Percentiles rank a stretch among this genome's conserved stretches.
Conservation (phyloP, 2,329 filamentous ascomycete genomes). For the Aspergillus neoniger region DNA sequence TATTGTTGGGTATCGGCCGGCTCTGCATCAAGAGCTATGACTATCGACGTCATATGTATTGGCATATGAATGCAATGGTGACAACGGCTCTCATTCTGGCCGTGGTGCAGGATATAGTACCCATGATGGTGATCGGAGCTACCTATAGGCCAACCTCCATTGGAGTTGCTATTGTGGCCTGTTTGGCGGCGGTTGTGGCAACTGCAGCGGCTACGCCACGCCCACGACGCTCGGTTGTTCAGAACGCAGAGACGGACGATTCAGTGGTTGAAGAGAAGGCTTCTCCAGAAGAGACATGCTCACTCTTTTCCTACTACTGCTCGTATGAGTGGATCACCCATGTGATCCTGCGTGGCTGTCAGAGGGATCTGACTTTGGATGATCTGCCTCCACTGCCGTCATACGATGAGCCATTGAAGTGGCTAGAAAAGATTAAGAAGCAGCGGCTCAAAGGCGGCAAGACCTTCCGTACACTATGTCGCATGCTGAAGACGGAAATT, state of each 20-base stretch:
- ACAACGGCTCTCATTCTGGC: constrained; percentile 23
- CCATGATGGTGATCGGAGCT: constrained; percentile 28
- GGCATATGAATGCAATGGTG: constrained; percentile 29
- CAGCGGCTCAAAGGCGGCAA: constrained; percentile 30
- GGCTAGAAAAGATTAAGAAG: constrained; percentile 27
- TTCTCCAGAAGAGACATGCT: constrained; percentile 37
- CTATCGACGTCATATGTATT: constrained; percentile 20
- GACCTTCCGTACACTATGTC: constrained; percentile 29
- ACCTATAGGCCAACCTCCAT: constrained; percentile 18
- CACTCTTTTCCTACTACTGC: constrained; percentile 35
- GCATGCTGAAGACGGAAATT: constrained; percentile 29
- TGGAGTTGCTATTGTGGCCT: constrained; percentile 21
- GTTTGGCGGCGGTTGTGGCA: constrained; percentile 20
- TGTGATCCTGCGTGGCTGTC: constrained; percentile 32
- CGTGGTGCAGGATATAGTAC: constrained; percentile 24
- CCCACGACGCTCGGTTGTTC: constrained; percentile 18
- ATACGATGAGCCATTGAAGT: constrained; percentile 32
- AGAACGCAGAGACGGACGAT: constrained; percentile 22
- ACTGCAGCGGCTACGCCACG: constrained; percentile 23
- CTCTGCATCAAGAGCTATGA: constrained; percentile 19
- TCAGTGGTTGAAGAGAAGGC: constrained; percentile 6
- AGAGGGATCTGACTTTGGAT: constrained; percentile 32
- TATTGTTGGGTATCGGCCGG: constrained; percentile 23
- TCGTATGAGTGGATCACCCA: constrained; percentile 39
- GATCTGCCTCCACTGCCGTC: constrained; percentile 36